phyloP scores from a whole-genome alignment of 176 grass and related monocot species.

The Cymbopogon citratus region DNA sequence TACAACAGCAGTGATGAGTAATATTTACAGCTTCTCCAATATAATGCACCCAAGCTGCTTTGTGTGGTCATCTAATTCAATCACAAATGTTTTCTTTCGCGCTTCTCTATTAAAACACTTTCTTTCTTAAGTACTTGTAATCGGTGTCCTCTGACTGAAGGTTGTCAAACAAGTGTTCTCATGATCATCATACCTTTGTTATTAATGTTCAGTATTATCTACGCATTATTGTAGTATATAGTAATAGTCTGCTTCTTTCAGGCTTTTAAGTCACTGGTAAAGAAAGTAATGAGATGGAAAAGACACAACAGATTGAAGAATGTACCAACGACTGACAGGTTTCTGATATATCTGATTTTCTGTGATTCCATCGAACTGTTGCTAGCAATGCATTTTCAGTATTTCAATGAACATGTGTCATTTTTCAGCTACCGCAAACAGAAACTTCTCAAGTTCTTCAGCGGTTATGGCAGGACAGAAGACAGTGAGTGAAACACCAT shows the following conservation, averaged over 20 bases:
- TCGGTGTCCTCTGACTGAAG: not conserved
- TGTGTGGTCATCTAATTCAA: conserved; percentile 3
- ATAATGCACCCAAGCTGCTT: not conserved
- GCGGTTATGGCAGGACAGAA: not conserved
- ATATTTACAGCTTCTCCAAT: not conserved
- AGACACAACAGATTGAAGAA: not conserved
- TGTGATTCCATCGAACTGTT: not conserved
- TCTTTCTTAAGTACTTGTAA: not conserved
- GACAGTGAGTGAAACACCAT: conserved; percentile 29
- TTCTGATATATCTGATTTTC: conserved; percentile 13
- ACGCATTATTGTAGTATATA: conserved; percentile 1
- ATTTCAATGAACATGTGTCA: not conserved
- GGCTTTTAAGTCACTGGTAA: conserved; percentile 32
- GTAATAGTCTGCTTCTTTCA: not conserved
- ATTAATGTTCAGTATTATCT: not conserved
- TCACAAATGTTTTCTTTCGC: not conserved
- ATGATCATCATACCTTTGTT: not conserved
- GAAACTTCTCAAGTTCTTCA: conserved; percentile 38
- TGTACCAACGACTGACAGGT: not conserved
- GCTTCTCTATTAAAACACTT: not conserved
- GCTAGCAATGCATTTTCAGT: not conserved
- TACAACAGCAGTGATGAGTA: too few relatives aligned
- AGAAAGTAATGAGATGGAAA: conserved; percentile 40
- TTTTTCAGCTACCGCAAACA: conserved; percentile 27
- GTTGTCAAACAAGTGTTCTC: conserved; percentile 12